Base-by-base conservation (phyloP, 345 rosid genomes). In the Populus pruinosa region DNA sequence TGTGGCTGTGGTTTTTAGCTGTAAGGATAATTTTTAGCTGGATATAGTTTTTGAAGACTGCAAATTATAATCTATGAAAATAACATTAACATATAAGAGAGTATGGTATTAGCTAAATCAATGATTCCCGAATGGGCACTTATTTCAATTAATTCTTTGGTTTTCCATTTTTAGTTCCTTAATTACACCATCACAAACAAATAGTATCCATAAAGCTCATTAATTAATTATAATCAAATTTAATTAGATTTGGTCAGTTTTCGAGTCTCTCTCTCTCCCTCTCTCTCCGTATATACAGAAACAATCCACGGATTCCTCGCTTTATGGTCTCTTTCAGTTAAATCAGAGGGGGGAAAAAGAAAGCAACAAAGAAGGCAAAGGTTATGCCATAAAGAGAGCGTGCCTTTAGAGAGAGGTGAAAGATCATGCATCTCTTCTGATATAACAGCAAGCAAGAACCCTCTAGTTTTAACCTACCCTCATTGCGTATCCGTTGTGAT, bases 341-440 rank as follows among this genome's bases (percentile, higher is more conserved):
- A 79, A 77, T 77, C 73, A 23, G 25, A 12, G 63, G 1, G 5
- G 23, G 67, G 76, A 72, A 10, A 10, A 59, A 25, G 44, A 59
- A 56, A 63, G 70, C 72, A 43, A 44, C 25, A 63, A 71, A 35
- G 65, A 74, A 39, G 81, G 77, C 75, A 77, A 75, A 77, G 78
- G 77, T 41, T 68, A 8, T 67, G 81, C 76, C 84, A 63, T 35
- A 50, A 53, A 67, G 31, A 72, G 71, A 66, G 69, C 71, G 62
- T 36, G 44, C 23, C 41, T 38, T 23, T n/a, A 76, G 76, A 77
- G 63, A 72, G 70, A 75, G 68, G 70, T 23, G 66, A 63, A 62
- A 59, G 55, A 79, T 82, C 84, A 80, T 78, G 87, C 86, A 49
- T 78, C 85, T 82, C 74, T 72, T 78, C 84, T 86, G 87, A 82